Evolutionary conservation across 208 protist genomes (phyloP).

Genomic region (Leishmania tarentolae): DNA sequence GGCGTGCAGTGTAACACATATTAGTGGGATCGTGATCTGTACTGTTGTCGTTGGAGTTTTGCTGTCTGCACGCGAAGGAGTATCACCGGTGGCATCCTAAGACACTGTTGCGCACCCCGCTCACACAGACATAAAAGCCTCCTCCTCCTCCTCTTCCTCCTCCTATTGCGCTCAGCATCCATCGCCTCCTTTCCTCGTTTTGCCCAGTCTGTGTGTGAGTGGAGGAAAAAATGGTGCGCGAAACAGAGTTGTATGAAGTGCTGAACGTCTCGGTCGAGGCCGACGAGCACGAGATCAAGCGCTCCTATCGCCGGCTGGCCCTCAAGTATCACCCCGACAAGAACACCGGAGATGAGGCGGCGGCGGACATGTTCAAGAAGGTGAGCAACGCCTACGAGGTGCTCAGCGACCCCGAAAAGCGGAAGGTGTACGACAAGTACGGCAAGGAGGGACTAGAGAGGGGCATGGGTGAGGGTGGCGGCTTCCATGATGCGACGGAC

Average conservation of each 20-base stretch:
- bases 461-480: slow-evolving; percentile 59
- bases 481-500: slow-evolving; percentile 69
- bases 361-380: slow-evolving; percentile 91
- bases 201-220: neutral
- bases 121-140: neutral
- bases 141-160: neutral
- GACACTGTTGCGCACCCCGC: neutral
- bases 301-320: slow-evolving; percentile 85
- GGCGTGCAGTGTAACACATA: neutral
- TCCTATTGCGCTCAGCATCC: neutral
- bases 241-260: slow-evolving; percentile 91
- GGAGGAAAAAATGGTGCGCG: slow-evolving; percentile 67
- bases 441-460: slow-evolving; percentile 96
- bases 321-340: slow-evolving; percentile 92
- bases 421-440: slow-evolving; percentile 96
- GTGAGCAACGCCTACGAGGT: slow-evolving; percentile 97
- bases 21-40: neutral
- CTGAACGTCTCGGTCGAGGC: slow-evolving; percentile 70
- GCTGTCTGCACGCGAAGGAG: neutral
- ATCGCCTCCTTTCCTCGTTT: neutral
- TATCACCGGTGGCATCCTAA: neutral
- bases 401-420: slow-evolving; percentile 95
- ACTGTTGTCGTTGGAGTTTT: neutral
- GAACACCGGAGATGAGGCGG: slow-evolving; percentile 73
- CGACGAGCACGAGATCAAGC: slow-evolving; percentile 86